Base-by-base conservation (phyloP, 371 early-diverging fungal species). In the Racocetra persica region DNA sequence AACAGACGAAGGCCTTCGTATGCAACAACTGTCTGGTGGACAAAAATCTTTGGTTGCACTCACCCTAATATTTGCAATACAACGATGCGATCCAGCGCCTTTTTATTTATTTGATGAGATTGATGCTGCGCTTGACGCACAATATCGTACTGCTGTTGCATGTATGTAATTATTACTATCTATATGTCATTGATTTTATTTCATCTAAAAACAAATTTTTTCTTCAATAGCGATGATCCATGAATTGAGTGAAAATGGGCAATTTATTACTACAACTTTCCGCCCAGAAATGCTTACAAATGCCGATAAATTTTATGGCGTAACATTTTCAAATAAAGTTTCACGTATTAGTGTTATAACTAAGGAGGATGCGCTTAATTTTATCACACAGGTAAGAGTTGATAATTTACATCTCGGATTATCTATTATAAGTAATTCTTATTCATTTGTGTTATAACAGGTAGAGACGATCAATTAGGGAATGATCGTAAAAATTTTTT, bases 21-120 rank as follows among this genome's bases (percentile, higher is more conserved):
- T 98, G 97, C 93, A 95, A 79, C 98, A 98, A 87, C 88, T 99
- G 22, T 98, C 98, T 18, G 99, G 99, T 24, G 99, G 99, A 1
- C 99, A 99, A 89, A 99, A 99, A 84, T 97, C 99, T 38, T 90
- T 99, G 55, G 98, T 99, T 7, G 99, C 99, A 0, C 89, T 99
- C 69, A 97, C 98, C 13, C 88, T 99, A 54, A 99, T 99, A 66
- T 99, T 99, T 88, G 96, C 99, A 4, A 98, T 99, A 81, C 99
- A 99, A 87, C 91, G 93, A 81, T 97, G 98, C 85, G 99, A 99
- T 82, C 99, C 98, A 22, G 98, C 99, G 55, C 99, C 99, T 5
- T 99, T 99, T 85, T 99, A 99, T 86, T 88, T 99, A 81, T 99
- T 99, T 92, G 99, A 99, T 90, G 99, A 99, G 89, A 98, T 99